phyloP scores from a whole-genome alignment of 352 stramenopile genomes.

The Phytopythium sindhum region DNA sequence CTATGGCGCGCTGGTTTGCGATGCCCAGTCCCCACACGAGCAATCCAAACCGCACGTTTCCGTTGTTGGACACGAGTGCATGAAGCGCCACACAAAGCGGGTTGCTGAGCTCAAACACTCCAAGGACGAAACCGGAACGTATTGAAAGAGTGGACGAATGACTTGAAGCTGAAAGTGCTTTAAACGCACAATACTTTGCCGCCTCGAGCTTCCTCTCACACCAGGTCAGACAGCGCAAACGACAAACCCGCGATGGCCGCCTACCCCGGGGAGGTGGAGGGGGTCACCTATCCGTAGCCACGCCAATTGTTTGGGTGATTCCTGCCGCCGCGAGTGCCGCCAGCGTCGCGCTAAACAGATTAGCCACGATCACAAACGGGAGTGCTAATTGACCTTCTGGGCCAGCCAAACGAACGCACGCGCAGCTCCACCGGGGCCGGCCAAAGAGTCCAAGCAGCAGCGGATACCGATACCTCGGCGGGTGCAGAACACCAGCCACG shows the following conservation, averaged over 20 bases:
- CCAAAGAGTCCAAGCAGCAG: conserved; percentile 87
- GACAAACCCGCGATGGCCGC: conserved; percentile 30
- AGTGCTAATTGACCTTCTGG: conserved; percentile 1
- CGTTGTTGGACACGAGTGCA: conserved; percentile 29
- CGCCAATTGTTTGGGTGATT: conserved; percentile 32
- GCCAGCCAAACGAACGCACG: conserved; percentile 9
- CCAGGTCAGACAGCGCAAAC: conserved; percentile 82
- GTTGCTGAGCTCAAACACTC: conserved; percentile 96
- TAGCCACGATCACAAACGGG: conserved; percentile 32
- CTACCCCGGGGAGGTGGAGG: conserved; percentile 16
- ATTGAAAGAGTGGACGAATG: background rate
- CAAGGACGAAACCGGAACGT: conserved; percentile 3
- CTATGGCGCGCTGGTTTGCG: conserved; percentile 92
- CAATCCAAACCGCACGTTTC: conserved; percentile 49
- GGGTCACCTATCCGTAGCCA: conserved; percentile 18
- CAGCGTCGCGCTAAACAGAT: conserved; percentile 32
- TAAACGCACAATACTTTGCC: conserved; percentile 21
- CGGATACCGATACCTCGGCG: conserved; percentile 93
- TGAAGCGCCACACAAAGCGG: conserved; percentile 78
- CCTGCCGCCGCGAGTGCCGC: conserved; percentile 29
- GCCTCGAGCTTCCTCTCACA: conserved; percentile 92
- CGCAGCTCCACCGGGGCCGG: too few species aligned
- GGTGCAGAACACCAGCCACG: conserved; percentile 86
- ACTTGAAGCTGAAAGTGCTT: background rate
- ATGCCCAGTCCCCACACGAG: conserved; percentile 88